Evolutionary conservation across 2,329 filamentous ascomycete genomes (phyloP), one percentile per base, ranked within the genome.

Genomic region (Alternaria hordeiaustralica): DNA sequence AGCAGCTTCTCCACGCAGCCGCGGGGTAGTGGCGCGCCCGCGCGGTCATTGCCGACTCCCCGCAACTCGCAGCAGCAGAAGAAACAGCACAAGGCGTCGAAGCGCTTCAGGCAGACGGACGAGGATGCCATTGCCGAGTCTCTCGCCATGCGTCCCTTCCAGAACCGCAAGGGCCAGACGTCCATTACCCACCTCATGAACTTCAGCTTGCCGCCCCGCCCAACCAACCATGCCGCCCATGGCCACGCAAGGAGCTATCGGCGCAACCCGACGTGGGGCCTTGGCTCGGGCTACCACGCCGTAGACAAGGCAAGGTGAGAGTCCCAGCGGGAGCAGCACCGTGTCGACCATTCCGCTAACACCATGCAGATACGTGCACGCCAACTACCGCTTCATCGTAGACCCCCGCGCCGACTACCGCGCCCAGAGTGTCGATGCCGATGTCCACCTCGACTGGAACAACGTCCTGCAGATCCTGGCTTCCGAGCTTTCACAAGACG

Each of bases 181-280:
- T 97, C 93, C 75, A 99, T 99, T 78, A 98, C 96, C 44, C 96
- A 99, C 81, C 84, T 99, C 61, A 92, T 99, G 86, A 95, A 95
- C 83, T 97, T 97, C 81, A 89, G 92, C 47, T 84, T 93, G 20
- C 92, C 94, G 21, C 89, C 92, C 45, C 88, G 92, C 51, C 90
- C 91, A 21, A 88, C 90, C 64, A 86, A 86, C 60, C 82, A 84
- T 69, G 84, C 84, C 57, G 82, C 85, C 59, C 80, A 85, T 68
- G 85, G 87, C 64, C 85, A 88, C 36, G 86, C 87, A 15, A 78
- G 82, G 57, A 75, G 75, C 53, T 75, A 77, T 72, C 88, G 92
- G 61, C 87, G 92, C 58, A 91, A 92, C 78, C 89, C 90, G 47
- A 91, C 90, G 3, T 97, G 92, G 91, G 93, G 93, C 0, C 85